Evolutionary conservation across 768 basidiomycete genomes (phyloP), one percentile per base, ranked within the genome.

Genomic region (Suillus sp.): DNA sequence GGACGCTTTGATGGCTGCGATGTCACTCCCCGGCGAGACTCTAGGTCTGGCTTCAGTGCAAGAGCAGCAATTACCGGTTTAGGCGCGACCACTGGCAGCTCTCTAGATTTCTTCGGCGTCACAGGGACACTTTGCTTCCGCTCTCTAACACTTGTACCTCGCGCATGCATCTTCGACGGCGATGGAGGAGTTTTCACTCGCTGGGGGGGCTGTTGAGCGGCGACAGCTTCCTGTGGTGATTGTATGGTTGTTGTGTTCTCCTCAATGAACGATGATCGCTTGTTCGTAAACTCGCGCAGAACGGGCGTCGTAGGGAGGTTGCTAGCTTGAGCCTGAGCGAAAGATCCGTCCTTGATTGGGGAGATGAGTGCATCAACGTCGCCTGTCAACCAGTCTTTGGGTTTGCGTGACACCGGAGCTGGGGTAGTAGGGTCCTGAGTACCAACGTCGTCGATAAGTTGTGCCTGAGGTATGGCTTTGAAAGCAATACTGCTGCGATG

Each of bases 371-470:
- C 76, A 50, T 83, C 80, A 62, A 86, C 84, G 60, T 84, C 83
- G 10, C 92, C 92, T 20, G 92, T 92, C 38, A 94, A 76, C 91
- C 92, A 92, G 70, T 93, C 91, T 66, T 77, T 80, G 54, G 75
- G 78, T 70, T 72, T 76, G 67, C 67, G 76, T 57, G 55, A 72
- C 20, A 9, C 58, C 14, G 62, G 57, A 22, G 59, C 11, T 45
- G 68, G 68, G 20, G 62, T 60, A 38, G 57, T 37, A 40, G 45
- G 11, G 56, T 65, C 71, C 34, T 68, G 71, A 40, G 64, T 53
- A 53, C 68, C 62, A 45, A 74, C 37, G 54, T 69, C 67, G 59
- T 65, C 68, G 7, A 48, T 65, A 11, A 62, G 42, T 22, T 59
- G 60, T 42, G 51, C 60, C 35, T 43, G 47, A 40, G 66, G 70